Conservation (phyloP, 768 basidiomycete species). For the Plicaturopsis crispa region DNA sequence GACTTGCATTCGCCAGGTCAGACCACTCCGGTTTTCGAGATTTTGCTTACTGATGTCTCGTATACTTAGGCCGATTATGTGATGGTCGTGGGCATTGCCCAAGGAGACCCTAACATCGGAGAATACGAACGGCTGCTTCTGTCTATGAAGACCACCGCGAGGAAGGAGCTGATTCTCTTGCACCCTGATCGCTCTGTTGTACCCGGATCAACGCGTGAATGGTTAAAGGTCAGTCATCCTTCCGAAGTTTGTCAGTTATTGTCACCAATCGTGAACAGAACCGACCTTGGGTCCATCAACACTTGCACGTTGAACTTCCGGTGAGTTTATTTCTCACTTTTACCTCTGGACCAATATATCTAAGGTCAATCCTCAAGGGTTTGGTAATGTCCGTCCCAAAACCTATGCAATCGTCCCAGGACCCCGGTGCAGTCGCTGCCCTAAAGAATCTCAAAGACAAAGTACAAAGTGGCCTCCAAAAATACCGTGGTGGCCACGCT, state of each 20-base stretch:
- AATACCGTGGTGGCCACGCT: constrained; percentile 64
- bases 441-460: constrained; percentile 90
- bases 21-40: no score
- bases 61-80: constrained; percentile 75
- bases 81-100: constrained; percentile 90
- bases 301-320: constrained; percentile 89
- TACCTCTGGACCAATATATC: background rate
- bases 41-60: constrained; percentile 1
- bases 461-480: constrained; percentile 84
- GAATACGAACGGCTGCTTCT: constrained; percentile 92
- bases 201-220: constrained; percentile 89
- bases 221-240: constrained; percentile 68
- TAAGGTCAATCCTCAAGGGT: constrained; percentile 37
- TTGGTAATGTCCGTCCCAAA: constrained; percentile 62
- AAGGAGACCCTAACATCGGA: constrained; percentile 82
- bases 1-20: constrained; percentile 90
- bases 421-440: constrained; percentile 82
- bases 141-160: constrained; percentile 96
- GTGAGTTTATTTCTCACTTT: no score
- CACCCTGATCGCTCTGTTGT: constrained; percentile 87
- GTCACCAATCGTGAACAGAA: constrained; percentile 37
- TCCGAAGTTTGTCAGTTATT: constrained; percentile 1
- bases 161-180: constrained; percentile 91
- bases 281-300: constrained; percentile 94
- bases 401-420: constrained; percentile 49